A percentile compares a stretch with the other conserved stretches of the same genome.
Evolutionary conservation across 768 basidiomycete genomes (phyloP).

Genomic region (Psilocybe sp.): DNA sequence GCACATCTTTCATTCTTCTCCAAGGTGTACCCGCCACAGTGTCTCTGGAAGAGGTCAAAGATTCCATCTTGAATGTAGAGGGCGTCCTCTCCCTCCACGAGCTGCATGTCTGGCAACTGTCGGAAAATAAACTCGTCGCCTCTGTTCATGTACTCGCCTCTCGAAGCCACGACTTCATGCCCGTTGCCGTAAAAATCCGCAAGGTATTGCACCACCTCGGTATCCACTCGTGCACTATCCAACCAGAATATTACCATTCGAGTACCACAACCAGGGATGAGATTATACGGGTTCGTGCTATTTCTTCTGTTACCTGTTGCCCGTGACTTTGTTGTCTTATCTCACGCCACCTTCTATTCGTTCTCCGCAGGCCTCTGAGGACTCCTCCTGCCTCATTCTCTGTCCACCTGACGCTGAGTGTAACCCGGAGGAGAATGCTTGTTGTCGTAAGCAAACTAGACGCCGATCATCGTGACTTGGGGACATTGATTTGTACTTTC

Average conservation of each 20-base stretch:
- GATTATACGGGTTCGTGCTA: slow-evolving; percentile 40
- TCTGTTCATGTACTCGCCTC: slow-evolving; percentile 92
- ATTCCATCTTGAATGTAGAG: slow-evolving; percentile 73
- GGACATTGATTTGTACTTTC: slow-evolving; percentile 17
- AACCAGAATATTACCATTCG: slow-evolving; percentile 71
- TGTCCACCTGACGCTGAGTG: slow-evolving; percentile 72
- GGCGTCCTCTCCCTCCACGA: slow-evolving; percentile 91
- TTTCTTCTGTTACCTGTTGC: slow-evolving; percentile 1
- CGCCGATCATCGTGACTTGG: slow-evolving; percentile 3
- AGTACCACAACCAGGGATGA: slow-evolving; percentile 41
- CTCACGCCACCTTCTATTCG: neutral
- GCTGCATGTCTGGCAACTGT: slow-evolving; percentile 96
- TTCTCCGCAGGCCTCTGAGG: slow-evolving; percentile 38
- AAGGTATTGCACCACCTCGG: slow-evolving; percentile 85
- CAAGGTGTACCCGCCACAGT: slow-evolving; percentile 92
- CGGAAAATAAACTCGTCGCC: slow-evolving; percentile 91
- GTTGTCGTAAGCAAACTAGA: slow-evolving; percentile 63
- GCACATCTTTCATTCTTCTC: slow-evolving; percentile 90
- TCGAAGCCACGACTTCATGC: slow-evolving; percentile 87
- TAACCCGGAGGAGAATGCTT: slow-evolving; percentile 66
- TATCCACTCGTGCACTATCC: slow-evolving; percentile 93
- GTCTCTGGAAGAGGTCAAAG: slow-evolving; percentile 83
- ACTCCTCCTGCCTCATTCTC: slow-evolving; percentile 65
- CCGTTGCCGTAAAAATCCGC: slow-evolving; percentile 79
- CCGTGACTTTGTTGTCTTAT: neutral